Percentiles rank a stretch among this genome's conserved stretches.
These are phyloP conservation scores for Pueraria montana DNA, from an alignment of 306 rosid genomes.

Conservation along the genomic window DNA sequence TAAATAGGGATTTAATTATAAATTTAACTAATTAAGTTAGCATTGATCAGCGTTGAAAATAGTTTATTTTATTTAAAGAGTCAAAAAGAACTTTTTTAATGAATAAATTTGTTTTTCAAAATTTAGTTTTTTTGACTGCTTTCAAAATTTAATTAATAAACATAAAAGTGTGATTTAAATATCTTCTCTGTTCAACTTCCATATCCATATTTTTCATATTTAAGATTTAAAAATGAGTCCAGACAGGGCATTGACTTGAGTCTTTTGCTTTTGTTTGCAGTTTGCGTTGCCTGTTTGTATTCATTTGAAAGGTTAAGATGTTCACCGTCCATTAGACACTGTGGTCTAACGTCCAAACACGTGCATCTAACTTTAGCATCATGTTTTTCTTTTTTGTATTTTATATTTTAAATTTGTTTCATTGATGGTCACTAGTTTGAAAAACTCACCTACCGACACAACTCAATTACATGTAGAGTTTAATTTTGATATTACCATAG, in stretches of 20 bases:
- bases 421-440: too few species aligned
- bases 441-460: background rate
- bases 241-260: background rate
- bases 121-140: too few species aligned
- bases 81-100: too few species aligned
- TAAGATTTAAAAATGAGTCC: background rate
- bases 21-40: too few species aligned
- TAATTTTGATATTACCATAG: too few species aligned
- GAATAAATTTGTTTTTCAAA: background rate
- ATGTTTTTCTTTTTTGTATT: background rate
- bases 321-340: background rate
- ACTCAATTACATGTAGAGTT: too few species aligned
- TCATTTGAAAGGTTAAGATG: too few species aligned
- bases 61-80: background rate
- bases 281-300: too few species aligned
- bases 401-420: background rate
- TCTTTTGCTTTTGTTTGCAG: background rate
- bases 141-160: too few species aligned
- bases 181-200: background rate
- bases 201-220: too few species aligned
- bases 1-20: background rate
- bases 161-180: too few species aligned
- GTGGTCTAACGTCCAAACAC: background rate
- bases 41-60: too few species aligned
- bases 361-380: background rate